Evolutionary conservation across 192 early-diverging fungal species (phyloP).

Genomic region (Borealophlyctis nickersoniae): DNA sequence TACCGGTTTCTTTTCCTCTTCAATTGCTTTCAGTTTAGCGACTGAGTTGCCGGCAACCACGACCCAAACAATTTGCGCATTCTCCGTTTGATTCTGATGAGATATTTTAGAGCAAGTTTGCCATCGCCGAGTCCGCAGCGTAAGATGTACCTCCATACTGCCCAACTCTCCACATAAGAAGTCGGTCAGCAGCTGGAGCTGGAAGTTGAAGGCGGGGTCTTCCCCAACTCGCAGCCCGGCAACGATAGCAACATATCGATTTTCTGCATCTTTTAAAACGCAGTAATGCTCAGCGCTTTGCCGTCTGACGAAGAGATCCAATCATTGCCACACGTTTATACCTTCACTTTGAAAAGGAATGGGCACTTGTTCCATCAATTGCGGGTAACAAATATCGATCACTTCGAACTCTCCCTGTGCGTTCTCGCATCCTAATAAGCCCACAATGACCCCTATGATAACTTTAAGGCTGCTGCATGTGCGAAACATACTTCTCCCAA

Average conservation of each 20-base stretch:
- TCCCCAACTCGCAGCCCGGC: slow-evolving; percentile 74
- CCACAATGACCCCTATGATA: slow-evolving; percentile 71
- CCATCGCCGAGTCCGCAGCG: too few relatives aligned
- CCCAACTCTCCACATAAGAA: slow-evolving; percentile 78
- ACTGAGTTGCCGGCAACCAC: slow-evolving; percentile 73
- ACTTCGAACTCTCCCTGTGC: slow-evolving; percentile 79
- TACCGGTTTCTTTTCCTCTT: slow-evolving; percentile 38
- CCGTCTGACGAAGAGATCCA: too few relatives aligned
- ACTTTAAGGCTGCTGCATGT: too few relatives aligned
- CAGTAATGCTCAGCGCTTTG: too few relatives aligned
- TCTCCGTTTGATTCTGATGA: slow-evolving; percentile 53
- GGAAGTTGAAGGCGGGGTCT: slow-evolving; percentile 45
- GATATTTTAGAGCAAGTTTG: too few relatives aligned
- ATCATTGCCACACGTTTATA: too few relatives aligned
- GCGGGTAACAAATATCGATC: slow-evolving; percentile 75
- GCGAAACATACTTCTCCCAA: too few relatives aligned
- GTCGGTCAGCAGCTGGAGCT: slow-evolving; percentile 73
- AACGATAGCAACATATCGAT: slow-evolving; percentile 73
- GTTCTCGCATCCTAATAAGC: slow-evolving; percentile 76
- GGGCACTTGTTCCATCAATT: too few relatives aligned
- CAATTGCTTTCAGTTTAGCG: slow-evolving; percentile 33
- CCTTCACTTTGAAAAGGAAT: too few relatives aligned
- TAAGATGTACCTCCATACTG: slow-evolving; percentile 32
- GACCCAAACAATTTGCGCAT: slow-evolving; percentile 63
- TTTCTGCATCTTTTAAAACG: too few relatives aligned